Base-by-base conservation (phyloP, 805 yeast genomes). In the Candida takata region DNA sequence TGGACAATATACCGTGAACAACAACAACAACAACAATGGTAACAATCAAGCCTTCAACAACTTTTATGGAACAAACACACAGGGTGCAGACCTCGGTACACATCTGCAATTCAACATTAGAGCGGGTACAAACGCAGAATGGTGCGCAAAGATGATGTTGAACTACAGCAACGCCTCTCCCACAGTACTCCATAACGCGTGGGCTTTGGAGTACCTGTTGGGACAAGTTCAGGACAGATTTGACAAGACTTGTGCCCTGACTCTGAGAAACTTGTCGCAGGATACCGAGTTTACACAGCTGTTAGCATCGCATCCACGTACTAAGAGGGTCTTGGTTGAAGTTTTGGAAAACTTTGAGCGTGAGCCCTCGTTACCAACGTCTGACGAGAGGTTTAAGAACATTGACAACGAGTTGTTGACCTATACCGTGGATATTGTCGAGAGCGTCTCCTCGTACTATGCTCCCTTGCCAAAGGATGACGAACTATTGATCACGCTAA, bases 201-300 rank as follows among this genome's bases (percentile, higher is more conserved):
- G 57, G 57, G 47, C 47, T 3, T 15, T 52, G 17, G 55, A 52
- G 1, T 45, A 42, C 23, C 32, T 52, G n/a, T 32, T 52, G 15
- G 41, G 33, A 5, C 47, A 47, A 3, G 30, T 51, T 2, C 36
- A 35, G 11, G 21, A 31, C 10, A 44, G 35, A 15, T 36, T 41
- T n/a, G 43, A 47, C 28, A 50, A 49, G 36, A 43, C 48, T 6
- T 32, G 48, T 30, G 56, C 56, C 3, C 35, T 92, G 29, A 73
- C 84, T 14, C 62, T 92, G 38, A 70, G 97, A 52, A 92, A 92
- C 57, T 61, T 84, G 31, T 74, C 84, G 3, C 95, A 90, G 54
- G 95, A 87, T 55, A 71, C 83, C 10, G 81, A 72, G 30, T 83
- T 85, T 50, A 92, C 95, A 28, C 86, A 83, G 54, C 67, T 79